phyloP scores from a whole-genome alignment of 176 grass and related monocot species.

The Thalia dealbata region DNA sequence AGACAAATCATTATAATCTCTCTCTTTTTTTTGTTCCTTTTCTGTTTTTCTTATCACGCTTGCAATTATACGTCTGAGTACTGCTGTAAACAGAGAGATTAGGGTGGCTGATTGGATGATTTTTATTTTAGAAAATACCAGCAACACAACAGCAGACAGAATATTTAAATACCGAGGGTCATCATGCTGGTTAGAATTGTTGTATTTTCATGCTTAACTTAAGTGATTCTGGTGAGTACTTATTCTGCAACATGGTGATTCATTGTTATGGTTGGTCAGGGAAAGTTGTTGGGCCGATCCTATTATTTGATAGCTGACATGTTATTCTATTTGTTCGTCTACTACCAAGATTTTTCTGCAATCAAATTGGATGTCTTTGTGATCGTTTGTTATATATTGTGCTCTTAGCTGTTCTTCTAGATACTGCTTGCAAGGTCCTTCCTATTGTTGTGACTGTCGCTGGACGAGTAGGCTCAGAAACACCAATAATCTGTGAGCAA shows the following conservation, averaged over 20 bases:
- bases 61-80: not conserved
- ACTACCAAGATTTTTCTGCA: not conserved
- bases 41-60: not conserved
- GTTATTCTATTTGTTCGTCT: not conserved
- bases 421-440: conserved; percentile 70
- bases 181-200: not conserved
- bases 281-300: not conserved
- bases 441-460: conserved; percentile 73
- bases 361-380: conserved; percentile 1
- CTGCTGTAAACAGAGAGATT: too few relatives aligned
- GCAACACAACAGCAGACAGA: not conserved
- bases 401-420: conserved; percentile 57
- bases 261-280: not conserved
- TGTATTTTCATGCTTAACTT: not conserved
- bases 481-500: conserved; percentile 80
- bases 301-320: too few relatives aligned
- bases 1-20: not conserved
- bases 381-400: conserved; percentile 7
- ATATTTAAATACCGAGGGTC: not conserved
- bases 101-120: too few relatives aligned
- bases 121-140: too few relatives aligned
- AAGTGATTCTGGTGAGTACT: not conserved
- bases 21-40: not conserved
- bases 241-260: not conserved
- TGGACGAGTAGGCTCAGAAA: conserved; percentile 77